Conservation (phyloP, 2,329 filamentous ascomycete genomes). For the Trichoderma atroviride region DNA sequence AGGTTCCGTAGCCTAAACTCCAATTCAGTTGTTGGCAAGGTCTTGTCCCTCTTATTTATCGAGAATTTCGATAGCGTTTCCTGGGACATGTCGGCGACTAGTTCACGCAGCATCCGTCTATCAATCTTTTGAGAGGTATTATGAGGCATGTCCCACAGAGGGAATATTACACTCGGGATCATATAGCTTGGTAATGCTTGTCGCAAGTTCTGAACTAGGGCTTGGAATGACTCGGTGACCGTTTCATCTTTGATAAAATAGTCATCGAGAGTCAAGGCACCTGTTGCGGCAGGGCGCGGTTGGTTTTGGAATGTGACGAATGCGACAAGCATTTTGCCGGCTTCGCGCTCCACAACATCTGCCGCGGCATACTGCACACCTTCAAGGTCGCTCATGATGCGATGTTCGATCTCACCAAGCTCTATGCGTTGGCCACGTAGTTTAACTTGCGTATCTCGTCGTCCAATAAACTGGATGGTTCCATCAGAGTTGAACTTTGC, state of each 20-base stretch:
- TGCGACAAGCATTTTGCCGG: conserved; percentile 1
- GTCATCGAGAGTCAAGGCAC: background rate
- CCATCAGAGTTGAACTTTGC: conserved; percentile 20
- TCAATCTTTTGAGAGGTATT: conserved; percentile 26
- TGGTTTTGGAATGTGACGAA: conserved; percentile 20
- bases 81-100: background rate
- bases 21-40: conserved; percentile 3
- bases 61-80: background rate
- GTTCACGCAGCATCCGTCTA: conserved; percentile 1
- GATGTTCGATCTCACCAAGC: conserved; percentile 18
- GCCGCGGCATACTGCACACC: background rate
- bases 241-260: background rate
- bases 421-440: conserved; percentile 25
- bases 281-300: background rate
- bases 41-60: background rate
- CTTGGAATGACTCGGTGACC: background rate
- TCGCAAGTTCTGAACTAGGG: background rate
- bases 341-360: conserved; percentile 22
- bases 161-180: conserved; percentile 26
- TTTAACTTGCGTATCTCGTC: conserved; percentile 23
- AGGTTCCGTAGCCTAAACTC: conserved; percentile 4
- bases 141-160: conserved; percentile 8
- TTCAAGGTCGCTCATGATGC: background rate
- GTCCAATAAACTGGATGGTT: conserved; percentile 8
- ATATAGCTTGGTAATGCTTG: conserved; percentile 24